Conservation (phyloP, 2,329 filamentous ascomycete species). For the Fusarium devonianum region DNA sequence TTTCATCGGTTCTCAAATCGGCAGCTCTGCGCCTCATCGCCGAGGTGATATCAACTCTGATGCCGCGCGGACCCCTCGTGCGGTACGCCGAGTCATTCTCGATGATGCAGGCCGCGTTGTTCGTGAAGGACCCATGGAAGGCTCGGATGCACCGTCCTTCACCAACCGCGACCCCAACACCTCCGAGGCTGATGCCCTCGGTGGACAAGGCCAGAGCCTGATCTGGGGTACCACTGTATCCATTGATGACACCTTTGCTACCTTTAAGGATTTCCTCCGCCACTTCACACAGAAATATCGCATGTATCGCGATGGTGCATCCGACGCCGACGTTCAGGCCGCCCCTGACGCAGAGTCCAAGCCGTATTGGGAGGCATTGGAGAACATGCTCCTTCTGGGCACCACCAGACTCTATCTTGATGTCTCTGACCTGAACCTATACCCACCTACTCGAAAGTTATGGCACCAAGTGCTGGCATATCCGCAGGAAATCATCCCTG, state of each 20-base stretch:
- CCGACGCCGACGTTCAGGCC: slow-evolving; percentile 74
- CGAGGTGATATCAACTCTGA: slow-evolving; percentile 91
- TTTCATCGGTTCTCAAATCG: slow-evolving; percentile 74
- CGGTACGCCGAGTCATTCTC: slow-evolving; percentile 63
- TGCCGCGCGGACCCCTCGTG: slow-evolving; percentile 63
- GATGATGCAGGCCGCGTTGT: slow-evolving; percentile 66
- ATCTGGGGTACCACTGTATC: slow-evolving; percentile 99
- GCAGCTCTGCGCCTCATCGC: slow-evolving; percentile 61
- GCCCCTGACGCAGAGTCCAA: slow-evolving; percentile 77
- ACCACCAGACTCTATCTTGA: slow-evolving; percentile 87
- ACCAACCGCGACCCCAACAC: slow-evolving; percentile 77
- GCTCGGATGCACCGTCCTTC: slow-evolving; percentile 68
- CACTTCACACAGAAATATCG: slow-evolving; percentile 96
- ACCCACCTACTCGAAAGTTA: slow-evolving; percentile 89
- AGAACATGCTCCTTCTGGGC: slow-evolving; percentile 89
- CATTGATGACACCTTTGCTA: slow-evolving; percentile 83
- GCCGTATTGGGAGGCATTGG: slow-evolving; percentile 84
- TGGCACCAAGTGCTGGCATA: slow-evolving; percentile 96
- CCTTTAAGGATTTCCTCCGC: slow-evolving; percentile 90
- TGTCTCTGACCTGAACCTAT: slow-evolving; percentile 86
- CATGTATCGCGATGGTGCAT: slow-evolving; percentile 85
- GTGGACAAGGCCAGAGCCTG: slow-evolving; percentile 79
- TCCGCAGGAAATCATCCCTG: slow-evolving; percentile 92
- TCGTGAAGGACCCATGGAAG: slow-evolving; percentile 57
- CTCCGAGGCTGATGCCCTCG: slow-evolving; percentile 88